These are phyloP conservation scores for Elongisporangium anandrum DNA, from an alignment of 352 stramenopile genomes.

Conservation along the genomic window DNA sequence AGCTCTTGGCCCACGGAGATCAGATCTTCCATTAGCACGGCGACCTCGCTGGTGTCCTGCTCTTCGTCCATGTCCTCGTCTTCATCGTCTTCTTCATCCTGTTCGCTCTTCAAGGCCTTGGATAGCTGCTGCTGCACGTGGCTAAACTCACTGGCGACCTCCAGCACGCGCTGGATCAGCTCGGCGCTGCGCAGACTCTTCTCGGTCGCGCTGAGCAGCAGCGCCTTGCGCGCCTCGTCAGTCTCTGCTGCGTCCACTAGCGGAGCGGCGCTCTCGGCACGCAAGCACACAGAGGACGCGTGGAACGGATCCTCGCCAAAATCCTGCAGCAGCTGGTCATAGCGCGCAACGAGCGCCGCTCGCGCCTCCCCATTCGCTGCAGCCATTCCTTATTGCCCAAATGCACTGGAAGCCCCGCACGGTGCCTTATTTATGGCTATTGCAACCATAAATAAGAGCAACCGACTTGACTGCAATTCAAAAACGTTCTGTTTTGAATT, in stretches of 20 bases:
- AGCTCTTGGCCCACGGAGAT: constrained; percentile 45
- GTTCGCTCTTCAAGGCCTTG: constrained; percentile 16
- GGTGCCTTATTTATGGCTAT: neutral
- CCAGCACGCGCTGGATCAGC: constrained; percentile 71
- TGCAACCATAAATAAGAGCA: neutral
- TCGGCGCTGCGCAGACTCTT: constrained; percentile 72
- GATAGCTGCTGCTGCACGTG: constrained; percentile 39
- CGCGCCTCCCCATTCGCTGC: constrained; percentile 2
- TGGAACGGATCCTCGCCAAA: constrained; percentile 61
- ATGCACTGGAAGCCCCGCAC: neutral
- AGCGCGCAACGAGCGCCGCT: constrained; percentile 24
- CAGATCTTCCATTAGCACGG: constrained; percentile 55
- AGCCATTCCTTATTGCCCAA: neutral
- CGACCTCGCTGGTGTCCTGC: constrained; percentile 14
- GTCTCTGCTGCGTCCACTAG: constrained; percentile 15
- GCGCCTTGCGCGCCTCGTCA: constrained; percentile 24
- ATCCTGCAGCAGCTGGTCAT: constrained; percentile 53
- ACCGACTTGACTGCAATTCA: neutral
- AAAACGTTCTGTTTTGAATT: neutral
- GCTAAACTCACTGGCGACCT: constrained; percentile 38
- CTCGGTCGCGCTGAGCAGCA: constrained; percentile 34
- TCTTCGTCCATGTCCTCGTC: constrained; percentile 26
- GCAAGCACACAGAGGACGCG: constrained; percentile 17
- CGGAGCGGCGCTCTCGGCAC: constrained; percentile 30
- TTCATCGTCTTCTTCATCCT: constrained; percentile 25